Conservation (phyloP, 768 basidiomycete genomes). For the Steccherinum ochraceum region DNA sequence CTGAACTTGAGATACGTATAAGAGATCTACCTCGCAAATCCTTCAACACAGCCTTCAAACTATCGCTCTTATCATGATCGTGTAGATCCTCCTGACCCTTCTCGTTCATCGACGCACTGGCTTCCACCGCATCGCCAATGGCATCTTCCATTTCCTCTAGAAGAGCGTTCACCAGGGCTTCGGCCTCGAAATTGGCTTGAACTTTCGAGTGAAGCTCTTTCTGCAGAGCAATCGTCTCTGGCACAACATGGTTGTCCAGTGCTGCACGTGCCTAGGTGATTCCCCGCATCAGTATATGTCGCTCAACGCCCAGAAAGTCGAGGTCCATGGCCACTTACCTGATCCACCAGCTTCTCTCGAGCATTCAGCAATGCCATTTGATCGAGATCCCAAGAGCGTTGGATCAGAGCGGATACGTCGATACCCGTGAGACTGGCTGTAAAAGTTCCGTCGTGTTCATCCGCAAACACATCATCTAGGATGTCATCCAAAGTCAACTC, state of each 20-base stretch:
- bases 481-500: neutral
- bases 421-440: neutral
- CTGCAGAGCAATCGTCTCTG: conserved; percentile 20
- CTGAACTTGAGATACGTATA: neutral
- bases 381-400: conserved; percentile 27
- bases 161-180: conserved; percentile 28
- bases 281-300: neutral
- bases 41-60: neutral
- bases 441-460: conserved; percentile 1
- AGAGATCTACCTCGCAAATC: neutral
- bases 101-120: neutral
- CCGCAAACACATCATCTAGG: neutral
- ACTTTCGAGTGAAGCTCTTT: conserved; percentile 12
- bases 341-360: conserved; percentile 19
- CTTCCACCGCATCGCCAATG: conserved; percentile 7
- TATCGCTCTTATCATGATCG: conserved; percentile 8
- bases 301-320: too few species aligned
- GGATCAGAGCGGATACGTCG: conserved; percentile 22
- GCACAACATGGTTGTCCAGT: conserved; percentile 18
- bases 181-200: conserved; percentile 19
- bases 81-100: conserved; percentile 1
- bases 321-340: conserved; percentile 12
- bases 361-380: conserved; percentile 21
- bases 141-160: conserved; percentile 26
- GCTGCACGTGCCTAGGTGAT: conserved; percentile 14